A percentile compares a stretch with the other conserved stretches of the same genome.
Evolutionary conservation across 805 yeast genomes (phyloP).

Genomic region (Wickerhamiella sorbophila): DNA sequence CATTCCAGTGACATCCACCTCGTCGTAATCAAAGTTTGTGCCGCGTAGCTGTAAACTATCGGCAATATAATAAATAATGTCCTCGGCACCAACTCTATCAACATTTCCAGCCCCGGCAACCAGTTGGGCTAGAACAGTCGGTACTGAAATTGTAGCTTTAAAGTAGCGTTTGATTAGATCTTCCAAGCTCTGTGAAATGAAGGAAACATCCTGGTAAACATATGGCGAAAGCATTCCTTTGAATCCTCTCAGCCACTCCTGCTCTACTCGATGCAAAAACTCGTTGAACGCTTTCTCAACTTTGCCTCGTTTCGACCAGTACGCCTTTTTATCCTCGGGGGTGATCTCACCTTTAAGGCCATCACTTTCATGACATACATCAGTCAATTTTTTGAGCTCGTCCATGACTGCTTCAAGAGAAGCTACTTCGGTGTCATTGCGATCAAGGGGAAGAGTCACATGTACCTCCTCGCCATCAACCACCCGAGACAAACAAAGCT

Average conservation of each 20-base stretch:
- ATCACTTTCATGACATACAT: neutral
- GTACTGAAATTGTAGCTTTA: constrained; percentile 14
- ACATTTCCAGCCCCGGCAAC: constrained; percentile 31
- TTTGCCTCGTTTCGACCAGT: constrained; percentile 64
- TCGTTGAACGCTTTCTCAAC: constrained; percentile 43
- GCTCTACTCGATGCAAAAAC: constrained; percentile 45
- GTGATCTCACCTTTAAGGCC: neutral
- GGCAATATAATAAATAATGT: constrained; percentile 45
- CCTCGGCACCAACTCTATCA: constrained; percentile 37
- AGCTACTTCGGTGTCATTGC: neutral
- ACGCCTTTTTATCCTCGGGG: constrained; percentile 21
- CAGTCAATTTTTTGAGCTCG: neutral
- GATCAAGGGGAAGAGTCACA: neutral
- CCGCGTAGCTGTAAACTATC: constrained; percentile 52
- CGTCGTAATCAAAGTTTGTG: constrained; percentile 49
- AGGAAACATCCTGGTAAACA: constrained; percentile 18
- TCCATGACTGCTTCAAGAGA: neutral
- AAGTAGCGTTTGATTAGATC: constrained; percentile 31
- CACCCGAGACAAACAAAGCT: neutral
- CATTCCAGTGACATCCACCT: constrained; percentile 43
- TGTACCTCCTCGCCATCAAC: neutral
- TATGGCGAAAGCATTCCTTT: constrained; percentile 41
- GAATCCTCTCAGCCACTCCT: constrained; percentile 68
- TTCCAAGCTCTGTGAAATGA: constrained; percentile 29
- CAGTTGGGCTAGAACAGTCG: constrained; percentile 27